Evolutionary conservation across 768 basidiomycete species (phyloP), one percentile per base, ranked within the genome.

Genomic region (Cantharellus cinnabarinus): DNA sequence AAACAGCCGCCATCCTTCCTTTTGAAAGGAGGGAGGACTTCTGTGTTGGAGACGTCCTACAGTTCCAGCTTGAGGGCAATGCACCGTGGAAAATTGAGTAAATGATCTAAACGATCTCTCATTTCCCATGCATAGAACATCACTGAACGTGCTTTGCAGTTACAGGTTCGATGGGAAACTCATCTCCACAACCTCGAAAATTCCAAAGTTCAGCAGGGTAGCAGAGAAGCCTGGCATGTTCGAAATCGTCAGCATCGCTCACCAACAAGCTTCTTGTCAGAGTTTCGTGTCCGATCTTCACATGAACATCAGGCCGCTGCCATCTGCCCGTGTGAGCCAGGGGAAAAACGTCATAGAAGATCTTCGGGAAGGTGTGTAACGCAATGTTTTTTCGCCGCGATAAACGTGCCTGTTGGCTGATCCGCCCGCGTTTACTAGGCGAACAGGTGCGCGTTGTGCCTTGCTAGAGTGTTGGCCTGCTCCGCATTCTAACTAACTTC

Each of bases 211-310:
- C 73, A 81, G 86, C n/a, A 72, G 94, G 38, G 70, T 80, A 42
- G 89, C 89, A 62, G 83, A 89, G 62, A 79, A 81, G 62, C 74
- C 82, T 2, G 95, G 95, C 3, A 78, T 80, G 62, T 94, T 99
- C 67, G 74, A 77, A n/a, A 77, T 98, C 60, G 79, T 79, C 1
- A 89, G 88, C 35, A 83, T 98, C 55, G 84, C 93, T 2, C 89
- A 95, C 65, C 89, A 89, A 66, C 86, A 91, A 69, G 85, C 89
- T 73, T 82, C 81, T 80, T 95, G 89, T 73, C 84, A 87, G 70
- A 82, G 85, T 0, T 75, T 78, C 4, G 79, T 95, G 39, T 77
- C 81, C 15, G 88, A 89, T 65, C 68, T 95, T 57, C 73, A 76
- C 5, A 79, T 85, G 65, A 73, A 70, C 35, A 80, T 98, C 15